A percentile compares a stretch with the other conserved stretches of the same genome.
phyloP scores from a whole-genome alignment of 345 rosid species.

The Eucalyptus guilfoylei region DNA sequence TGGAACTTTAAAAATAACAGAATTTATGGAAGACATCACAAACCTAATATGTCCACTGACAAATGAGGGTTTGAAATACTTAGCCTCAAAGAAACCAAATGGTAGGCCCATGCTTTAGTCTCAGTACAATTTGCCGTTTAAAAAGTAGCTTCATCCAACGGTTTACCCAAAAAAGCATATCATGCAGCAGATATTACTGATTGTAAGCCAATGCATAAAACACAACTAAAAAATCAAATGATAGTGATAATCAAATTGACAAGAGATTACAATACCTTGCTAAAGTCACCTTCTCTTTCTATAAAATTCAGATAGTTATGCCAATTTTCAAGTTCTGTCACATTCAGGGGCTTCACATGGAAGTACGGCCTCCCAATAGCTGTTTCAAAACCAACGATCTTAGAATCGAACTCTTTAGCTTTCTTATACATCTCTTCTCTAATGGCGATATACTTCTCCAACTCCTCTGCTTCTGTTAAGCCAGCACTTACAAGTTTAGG shows the following conservation, averaged over 20 bases:
- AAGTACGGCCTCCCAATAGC: constrained; percentile 97
- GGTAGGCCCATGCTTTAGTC: constrained; percentile 86
- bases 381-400: constrained; percentile 88
- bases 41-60: constrained; percentile 66
- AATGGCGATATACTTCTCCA: constrained; percentile 73
- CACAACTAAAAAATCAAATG: constrained; percentile 54
- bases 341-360: constrained; percentile 86
- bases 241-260: constrained; percentile 16
- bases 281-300: constrained; percentile 75
- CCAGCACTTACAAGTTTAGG: constrained; percentile 56
- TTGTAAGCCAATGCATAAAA: constrained; percentile 69
- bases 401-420: constrained; percentile 93
- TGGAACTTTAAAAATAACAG: constrained; percentile 49
- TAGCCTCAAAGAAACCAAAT: constrained; percentile 92
- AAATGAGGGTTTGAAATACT: constrained; percentile 88
- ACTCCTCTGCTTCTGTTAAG: constrained; percentile 76
- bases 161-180: constrained; percentile 92
- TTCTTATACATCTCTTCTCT: constrained; percentile 89
- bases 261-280: constrained; percentile 66
- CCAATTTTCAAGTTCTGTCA: constrained; percentile 94
- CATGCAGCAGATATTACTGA: constrained; percentile 93
- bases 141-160: constrained; percentile 98
- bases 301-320: constrained; percentile 78
- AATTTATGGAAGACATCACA: constrained; percentile 29
- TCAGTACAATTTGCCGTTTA: constrained; percentile 89